Base-by-base conservation (phyloP, 1,139 yeast genomes). In the Wickerhamiella pararugosa region DNA sequence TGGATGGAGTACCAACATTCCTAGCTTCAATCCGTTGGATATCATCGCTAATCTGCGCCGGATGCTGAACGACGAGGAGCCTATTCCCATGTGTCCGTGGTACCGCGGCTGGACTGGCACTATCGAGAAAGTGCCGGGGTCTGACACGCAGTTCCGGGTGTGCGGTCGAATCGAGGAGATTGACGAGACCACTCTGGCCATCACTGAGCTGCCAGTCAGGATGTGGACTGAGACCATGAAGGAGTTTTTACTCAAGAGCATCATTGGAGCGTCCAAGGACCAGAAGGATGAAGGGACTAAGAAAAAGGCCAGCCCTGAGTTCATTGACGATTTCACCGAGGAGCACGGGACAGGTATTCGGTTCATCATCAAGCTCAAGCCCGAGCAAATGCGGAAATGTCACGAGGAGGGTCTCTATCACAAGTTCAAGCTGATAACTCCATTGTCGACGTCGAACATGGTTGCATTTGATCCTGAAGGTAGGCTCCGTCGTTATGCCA, bases 1-100 rank as follows among this genome's bases (percentile, higher is more conserved):
- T 40, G 99, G 98, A 53, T 92, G 98, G 97, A 83, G 95, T 48
- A 86, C 98, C 1, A 77, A 75, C 48, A 80, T 92, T 49, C 99
- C 98, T 1, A 76, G 82, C 36, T 90, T 73, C 61, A 86, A 90
- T 57, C 99, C 99, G 0, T 56, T 61, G 26, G 98, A 90, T 57
- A 68, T 92, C 48, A 86, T 84, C 27, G 66, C 62, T 2, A 90
- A 92, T 53, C 65, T 92, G 32, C 72, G 75, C 45, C 72, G 73
- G 36, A 58, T 90, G 53, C 78, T 92, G 87, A 67, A 69, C 29
- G 82, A 77, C 7, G 81, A 83, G 52, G 80, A 75, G 34, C 60
- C 76, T 59, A 69, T 65, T 36, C 83, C 80, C 37, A 76, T 92
- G 87, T 59, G 63, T 2, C 99, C 99, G 0, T 92, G 98, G 98